Conservation (phyloP, 1,139 yeast genomes). For the Kurtzmaniella quercitrusa region DNA sequence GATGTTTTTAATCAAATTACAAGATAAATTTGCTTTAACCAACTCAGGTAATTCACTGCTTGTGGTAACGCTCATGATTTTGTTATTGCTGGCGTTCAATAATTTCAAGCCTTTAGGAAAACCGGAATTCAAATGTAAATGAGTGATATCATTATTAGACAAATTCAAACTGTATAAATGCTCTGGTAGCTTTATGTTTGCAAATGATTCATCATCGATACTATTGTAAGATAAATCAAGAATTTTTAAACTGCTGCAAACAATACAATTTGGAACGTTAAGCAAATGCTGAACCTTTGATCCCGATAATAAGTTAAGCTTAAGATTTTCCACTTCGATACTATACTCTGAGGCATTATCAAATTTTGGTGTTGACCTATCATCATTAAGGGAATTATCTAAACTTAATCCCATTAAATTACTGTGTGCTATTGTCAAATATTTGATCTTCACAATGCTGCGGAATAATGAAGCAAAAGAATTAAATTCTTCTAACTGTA, state of each 20-base stretch:
- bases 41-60: constrained; percentile 4
- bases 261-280: constrained; percentile 7
- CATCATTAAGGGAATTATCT: neutral
- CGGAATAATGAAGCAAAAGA: constrained; percentile 1
- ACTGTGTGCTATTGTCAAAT: neutral
- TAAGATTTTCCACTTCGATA: constrained; percentile 13
- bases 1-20: constrained; percentile 17
- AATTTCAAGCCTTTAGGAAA: constrained; percentile 9
- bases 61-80: constrained; percentile 11
- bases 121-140: constrained; percentile 12
- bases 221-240: constrained; percentile 23
- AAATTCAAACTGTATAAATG: constrained; percentile 18
- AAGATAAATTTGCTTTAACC: constrained; percentile 15
- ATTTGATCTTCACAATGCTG: neutral
- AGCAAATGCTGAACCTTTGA: constrained; percentile 8
- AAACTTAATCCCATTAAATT: neutral
- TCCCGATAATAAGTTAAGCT: constrained; percentile 10
- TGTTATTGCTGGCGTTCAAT: constrained; percentile 23
- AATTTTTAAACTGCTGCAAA: constrained; percentile 11
- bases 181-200: constrained; percentile 14
- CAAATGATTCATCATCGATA: constrained; percentile 12
- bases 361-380: neutral
- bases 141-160: constrained; percentile 20
- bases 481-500: neutral
- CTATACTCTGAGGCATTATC: constrained; percentile 4